Percentiles rank a stretch among this genome's conserved stretches.
These are phyloP conservation scores for Mycena rosella DNA, from an alignment of 768 basidiomycete genomes.

Conservation along the genomic window DNA sequence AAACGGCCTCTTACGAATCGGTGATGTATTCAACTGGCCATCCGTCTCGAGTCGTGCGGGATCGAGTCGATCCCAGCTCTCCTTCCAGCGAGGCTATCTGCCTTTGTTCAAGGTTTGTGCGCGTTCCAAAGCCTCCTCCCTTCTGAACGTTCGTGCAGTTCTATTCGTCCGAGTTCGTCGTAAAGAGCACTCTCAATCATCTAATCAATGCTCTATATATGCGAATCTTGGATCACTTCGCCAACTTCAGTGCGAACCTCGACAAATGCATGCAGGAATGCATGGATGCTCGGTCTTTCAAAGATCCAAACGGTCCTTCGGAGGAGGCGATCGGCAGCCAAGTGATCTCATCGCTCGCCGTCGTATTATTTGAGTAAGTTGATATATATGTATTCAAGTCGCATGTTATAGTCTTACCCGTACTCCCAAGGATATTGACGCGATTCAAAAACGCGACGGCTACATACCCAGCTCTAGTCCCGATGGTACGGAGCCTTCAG, in stretches of 20 bases:
- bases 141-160: constrained; percentile 53
- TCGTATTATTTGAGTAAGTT: constrained; percentile 66
- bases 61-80: constrained; percentile 52
- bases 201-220: constrained; percentile 64
- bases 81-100: constrained; percentile 71
- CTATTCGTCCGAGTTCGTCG: constrained; percentile 68
- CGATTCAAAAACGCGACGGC: constrained; percentile 70
- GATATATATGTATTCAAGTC: not conserved
- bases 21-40: constrained; percentile 62
- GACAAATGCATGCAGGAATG: constrained; percentile 54
- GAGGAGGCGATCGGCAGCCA: constrained; percentile 51
- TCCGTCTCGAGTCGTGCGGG: constrained; percentile 55
- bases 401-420: constrained; percentile 34
- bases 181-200: constrained; percentile 66
- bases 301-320: constrained; percentile 38
- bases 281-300: constrained; percentile 53
- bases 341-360: constrained; percentile 60
- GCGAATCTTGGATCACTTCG: constrained; percentile 60
- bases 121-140: not conserved
- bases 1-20: constrained; percentile 64
- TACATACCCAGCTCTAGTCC: constrained; percentile 57
- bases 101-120: constrained; percentile 63
- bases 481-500: constrained; percentile 56
- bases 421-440: constrained; percentile 45
- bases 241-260: constrained; percentile 54